Base-by-base conservation (phyloP, 176 grass and related monocot species). In the Elaeis guineensis region DNA sequence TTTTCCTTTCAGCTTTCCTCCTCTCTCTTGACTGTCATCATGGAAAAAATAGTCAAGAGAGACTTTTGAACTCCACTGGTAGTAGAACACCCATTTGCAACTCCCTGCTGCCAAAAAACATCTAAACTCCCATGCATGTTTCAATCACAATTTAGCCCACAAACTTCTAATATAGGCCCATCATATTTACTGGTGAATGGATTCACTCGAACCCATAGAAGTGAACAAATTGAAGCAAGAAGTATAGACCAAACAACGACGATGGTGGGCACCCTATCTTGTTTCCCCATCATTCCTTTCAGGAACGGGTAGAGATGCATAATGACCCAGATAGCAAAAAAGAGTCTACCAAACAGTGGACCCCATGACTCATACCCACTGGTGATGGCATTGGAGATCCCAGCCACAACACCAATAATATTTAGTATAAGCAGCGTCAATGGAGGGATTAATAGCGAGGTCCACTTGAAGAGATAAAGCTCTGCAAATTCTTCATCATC, bases 221-320 rank as follows among this genome's bases (percentile, higher is more conserved):
- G 66, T 2, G 73, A 76, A 55, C 79, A 76, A 25, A 82, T 76
- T 0, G 79, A 75, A 14, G 79, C 73, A 49, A 82, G 66, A 57
- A 82, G 61, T 55, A 72, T 71, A 8, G 79, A 82, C 79, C 79
- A 82, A 20, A 82, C 79, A 16, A 82, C 25, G 15, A 72, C 49
- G 18, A 82, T 82, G 9, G 79, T 77, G 3, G 79, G 79, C 54
- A 82, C 61, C 62, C 54, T 76, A 76, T 82, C 53, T 17, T 82
- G 79, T 54, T 76, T 82, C n/a, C 79, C 79, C 72, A 82, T 71
- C 55, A 74, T 69, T 17, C 79, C 79, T 66, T 82, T 82, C 49
- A 82, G 75, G 56, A 82, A 82, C 15, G 79, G 79, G 61, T 82
- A 82, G 17, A 82, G 57, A 67, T 82, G 79, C 44, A 82, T 26